phyloP scores from a whole-genome alignment of 2,329 filamentous ascomycete species.

The Magnaporthales sp. region DNA sequence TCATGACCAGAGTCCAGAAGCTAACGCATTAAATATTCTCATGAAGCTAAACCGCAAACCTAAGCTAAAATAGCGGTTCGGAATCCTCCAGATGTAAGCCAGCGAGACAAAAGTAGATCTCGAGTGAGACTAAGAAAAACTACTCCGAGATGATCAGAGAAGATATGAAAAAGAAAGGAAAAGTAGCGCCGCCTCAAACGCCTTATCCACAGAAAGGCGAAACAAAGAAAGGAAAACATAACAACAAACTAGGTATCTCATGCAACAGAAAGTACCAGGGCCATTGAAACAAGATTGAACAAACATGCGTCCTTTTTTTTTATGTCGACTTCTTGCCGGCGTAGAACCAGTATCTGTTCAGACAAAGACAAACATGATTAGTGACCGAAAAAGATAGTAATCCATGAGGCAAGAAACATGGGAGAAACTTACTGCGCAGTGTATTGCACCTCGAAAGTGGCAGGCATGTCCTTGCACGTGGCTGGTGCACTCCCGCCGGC shows the following conservation, averaged over 20 bases:
- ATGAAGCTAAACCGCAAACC: not conserved
- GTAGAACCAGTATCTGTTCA: slow-evolving; percentile 29
- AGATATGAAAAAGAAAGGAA: not conserved
- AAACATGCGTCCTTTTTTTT: not conserved
- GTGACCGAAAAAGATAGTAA: not conserved
- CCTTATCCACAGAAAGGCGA: not conserved
- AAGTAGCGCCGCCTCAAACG: not conserved
- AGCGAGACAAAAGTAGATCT: not conserved
- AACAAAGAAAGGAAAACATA: not conserved
- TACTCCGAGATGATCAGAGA: not conserved
- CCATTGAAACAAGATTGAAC: not conserved
- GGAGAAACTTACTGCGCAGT: slow-evolving; percentile 64
- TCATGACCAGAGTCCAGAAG: not conserved
- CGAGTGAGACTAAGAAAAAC: not conserved
- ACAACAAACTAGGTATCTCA: not conserved
- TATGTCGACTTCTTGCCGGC: slow-evolving; percentile 9
- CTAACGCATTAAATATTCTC: not conserved
- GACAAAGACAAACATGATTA: not conserved
- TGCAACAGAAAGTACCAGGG: not conserved
- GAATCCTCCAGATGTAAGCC: not conserved
- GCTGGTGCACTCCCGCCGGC: slow-evolving; percentile 70
- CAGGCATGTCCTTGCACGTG: slow-evolving; percentile 58
- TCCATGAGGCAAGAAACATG: not conserved
- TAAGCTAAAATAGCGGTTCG: not conserved
- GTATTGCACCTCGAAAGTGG: slow-evolving; percentile 68